These are phyloP conservation scores for Cryptosporidium ryanae DNA, from an alignment of 169 alveolate species.

Conservation along the genomic window DNA sequence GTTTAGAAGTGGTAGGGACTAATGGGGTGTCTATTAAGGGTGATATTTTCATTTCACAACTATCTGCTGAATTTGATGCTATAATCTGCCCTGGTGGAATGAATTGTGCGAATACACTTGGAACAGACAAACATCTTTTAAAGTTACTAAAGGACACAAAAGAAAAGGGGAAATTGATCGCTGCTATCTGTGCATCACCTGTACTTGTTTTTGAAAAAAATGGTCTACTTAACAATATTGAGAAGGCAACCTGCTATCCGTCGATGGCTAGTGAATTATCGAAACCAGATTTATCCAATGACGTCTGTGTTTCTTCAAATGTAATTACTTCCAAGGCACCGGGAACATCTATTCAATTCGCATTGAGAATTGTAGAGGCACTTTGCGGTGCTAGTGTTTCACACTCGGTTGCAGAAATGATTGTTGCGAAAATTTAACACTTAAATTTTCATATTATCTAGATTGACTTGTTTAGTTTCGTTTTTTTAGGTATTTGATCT, in stretches of 20 bases:
- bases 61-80: slow-evolving; percentile 77
- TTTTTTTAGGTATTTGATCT: not conserved
- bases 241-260: slow-evolving; percentile 76
- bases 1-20: slow-evolving; percentile 66
- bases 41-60: slow-evolving; percentile 68
- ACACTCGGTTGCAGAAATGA: slow-evolving; percentile 19
- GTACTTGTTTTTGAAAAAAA: slow-evolving; percentile 83
- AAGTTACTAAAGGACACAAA: slow-evolving; percentile 79
- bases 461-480: not conserved
- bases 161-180: slow-evolving; percentile 80
- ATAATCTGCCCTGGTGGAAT: slow-evolving; percentile 88
- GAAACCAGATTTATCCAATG: slow-evolving; percentile 32
- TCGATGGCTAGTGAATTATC: slow-evolving; percentile 49
- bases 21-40: slow-evolving; percentile 77
- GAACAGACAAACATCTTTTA: slow-evolving; percentile 77
- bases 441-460: slow-evolving; percentile 1
- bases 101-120: slow-evolving; percentile 78
- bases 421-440: slow-evolving; percentile 8
- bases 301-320: slow-evolving; percentile 76
- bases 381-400: slow-evolving; percentile 55
- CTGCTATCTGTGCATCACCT: slow-evolving; percentile 91
- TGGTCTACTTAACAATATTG: slow-evolving; percentile 84
- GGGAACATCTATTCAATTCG: slow-evolving; percentile 76
- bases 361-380: slow-evolving; percentile 59
- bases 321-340: slow-evolving; percentile 79